phyloP scores from a whole-genome alignment of 441 rosid species.

The Croton setiger region DNA sequence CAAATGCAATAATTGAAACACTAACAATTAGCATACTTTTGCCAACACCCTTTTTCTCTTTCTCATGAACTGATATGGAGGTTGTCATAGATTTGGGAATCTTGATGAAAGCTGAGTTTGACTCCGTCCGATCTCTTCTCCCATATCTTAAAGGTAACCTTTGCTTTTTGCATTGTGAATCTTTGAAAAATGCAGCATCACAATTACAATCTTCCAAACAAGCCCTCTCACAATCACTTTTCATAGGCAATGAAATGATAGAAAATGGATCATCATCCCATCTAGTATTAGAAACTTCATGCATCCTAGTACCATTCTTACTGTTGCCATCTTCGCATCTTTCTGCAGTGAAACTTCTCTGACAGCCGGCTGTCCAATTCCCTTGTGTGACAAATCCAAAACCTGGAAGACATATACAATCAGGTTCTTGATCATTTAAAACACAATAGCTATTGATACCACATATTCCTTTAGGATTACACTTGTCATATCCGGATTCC shows the following conservation, averaged over 20 bases:
- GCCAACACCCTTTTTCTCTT: background rate
- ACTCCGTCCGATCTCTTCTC: background rate
- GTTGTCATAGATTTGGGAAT: slow-evolving; percentile 4
- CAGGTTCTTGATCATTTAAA: slow-evolving; percentile 1
- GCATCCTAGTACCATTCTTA: background rate
- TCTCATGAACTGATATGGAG: background rate
- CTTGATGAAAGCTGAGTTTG: slow-evolving; percentile 26
- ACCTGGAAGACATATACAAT: slow-evolving; percentile 28
- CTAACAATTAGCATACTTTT: background rate
- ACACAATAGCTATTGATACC: slow-evolving; percentile 30
- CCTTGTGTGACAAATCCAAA: slow-evolving; percentile 15
- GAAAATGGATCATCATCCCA: slow-evolving; percentile 27
- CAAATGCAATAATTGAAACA: background rate
- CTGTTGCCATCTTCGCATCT: slow-evolving; percentile 10
- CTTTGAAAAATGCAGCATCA: slow-evolving; percentile 15
- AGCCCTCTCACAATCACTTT: slow-evolving; percentile 21
- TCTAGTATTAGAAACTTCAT: background rate
- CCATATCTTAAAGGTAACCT: slow-evolving; percentile 35
- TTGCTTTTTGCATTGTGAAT: slow-evolving; percentile 24
- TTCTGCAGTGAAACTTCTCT: slow-evolving; percentile 14
- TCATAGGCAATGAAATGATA: background rate
- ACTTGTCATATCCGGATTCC: slow-evolving; percentile 7
- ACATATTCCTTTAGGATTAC: slow-evolving; percentile 23
- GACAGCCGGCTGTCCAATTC: slow-evolving; percentile 12
- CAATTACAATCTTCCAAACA: slow-evolving; percentile 13